Conservation (phyloP, 2,329 filamentous ascomycete species). For the Talaromyces islandicus region DNA sequence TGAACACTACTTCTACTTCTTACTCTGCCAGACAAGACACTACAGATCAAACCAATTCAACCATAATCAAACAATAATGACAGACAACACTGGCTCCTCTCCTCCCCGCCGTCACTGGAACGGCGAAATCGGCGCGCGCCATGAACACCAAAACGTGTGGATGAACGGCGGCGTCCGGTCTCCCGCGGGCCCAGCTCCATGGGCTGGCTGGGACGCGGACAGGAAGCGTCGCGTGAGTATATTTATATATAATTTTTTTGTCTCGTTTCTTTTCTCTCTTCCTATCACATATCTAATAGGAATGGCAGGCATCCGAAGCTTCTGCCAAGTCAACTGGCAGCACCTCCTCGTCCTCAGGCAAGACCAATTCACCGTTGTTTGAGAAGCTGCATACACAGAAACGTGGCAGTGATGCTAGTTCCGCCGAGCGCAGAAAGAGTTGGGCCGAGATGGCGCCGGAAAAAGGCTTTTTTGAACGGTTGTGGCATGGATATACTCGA, state of each 20-base stretch:
- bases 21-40: too few relatives aligned
- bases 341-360: background rate
- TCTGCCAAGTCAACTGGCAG: slow-evolving; percentile 18
- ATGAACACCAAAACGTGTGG: slow-evolving; percentile 33
- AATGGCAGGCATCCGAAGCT: slow-evolving; percentile 6
- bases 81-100: slow-evolving; percentile 13
- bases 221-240: slow-evolving; percentile 22
- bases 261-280: background rate
- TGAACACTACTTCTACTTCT: background rate
- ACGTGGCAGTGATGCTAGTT: slow-evolving; percentile 2
- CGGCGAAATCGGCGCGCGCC: slow-evolving; percentile 25
- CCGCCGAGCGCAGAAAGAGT: slow-evolving; percentile 37
- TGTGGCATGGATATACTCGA: slow-evolving; percentile 38
- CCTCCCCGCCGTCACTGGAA: slow-evolving; percentile 29
- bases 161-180: slow-evolving; percentile 25
- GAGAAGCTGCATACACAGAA: slow-evolving; percentile 6
- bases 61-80: background rate
- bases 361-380: background rate
- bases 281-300: background rate
- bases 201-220: slow-evolving; percentile 15
- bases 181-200: slow-evolving; percentile 17
- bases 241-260: too few relatives aligned
- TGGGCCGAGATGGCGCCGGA: slow-evolving; percentile 36
- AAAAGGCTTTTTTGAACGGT: slow-evolving; percentile 30
- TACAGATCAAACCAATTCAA: background rate